phyloP scores from a whole-genome alignment of 768 basidiomycete genomes.

The Rhizopogon vesiculosus region DNA sequence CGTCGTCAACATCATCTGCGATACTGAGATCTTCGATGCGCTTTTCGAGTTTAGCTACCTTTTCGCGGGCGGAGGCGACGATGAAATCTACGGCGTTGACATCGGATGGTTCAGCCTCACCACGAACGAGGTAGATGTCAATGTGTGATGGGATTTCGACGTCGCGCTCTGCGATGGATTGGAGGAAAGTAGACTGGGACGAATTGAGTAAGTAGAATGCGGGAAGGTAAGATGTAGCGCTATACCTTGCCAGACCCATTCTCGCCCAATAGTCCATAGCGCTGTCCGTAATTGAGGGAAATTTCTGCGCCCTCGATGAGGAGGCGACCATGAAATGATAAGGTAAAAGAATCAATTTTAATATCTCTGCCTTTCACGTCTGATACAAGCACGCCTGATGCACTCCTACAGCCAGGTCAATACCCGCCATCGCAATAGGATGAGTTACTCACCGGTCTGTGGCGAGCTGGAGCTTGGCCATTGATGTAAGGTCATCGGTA shows the following conservation, averaged over 20 bases:
- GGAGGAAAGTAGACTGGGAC: slow-evolving; percentile 85
- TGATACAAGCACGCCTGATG: slow-evolving; percentile 88
- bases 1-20: slow-evolving; percentile 87
- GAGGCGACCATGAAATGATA: slow-evolving; percentile 95
- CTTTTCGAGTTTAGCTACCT: slow-evolving; percentile 90
- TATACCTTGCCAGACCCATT: slow-evolving; percentile 97
- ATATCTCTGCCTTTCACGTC: slow-evolving; percentile 93
- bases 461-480: slow-evolving; percentile 86
- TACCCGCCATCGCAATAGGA: background rate
- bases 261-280: slow-evolving; percentile 94
- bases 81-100: slow-evolving; percentile 98
- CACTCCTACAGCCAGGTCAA: slow-evolving; percentile 51
- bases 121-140: slow-evolving; percentile 95
- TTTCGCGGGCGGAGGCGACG: slow-evolving; percentile 84
- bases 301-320: slow-evolving; percentile 65
- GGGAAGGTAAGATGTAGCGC: slow-evolving; percentile 5
- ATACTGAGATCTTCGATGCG: slow-evolving; percentile 90
- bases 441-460: slow-evolving; percentile 69
- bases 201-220: slow-evolving; percentile 3
- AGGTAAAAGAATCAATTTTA: slow-evolving; percentile 93
- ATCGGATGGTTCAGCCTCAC: slow-evolving; percentile 94
- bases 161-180: slow-evolving; percentile 93
- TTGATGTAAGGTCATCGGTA: slow-evolving; percentile 73
- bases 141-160: slow-evolving; percentile 93
- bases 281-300: slow-evolving; percentile 82